Evolutionary conservation across 805 yeast species (phyloP), one percentile per base, ranked within the genome.

Genomic region (Helenozyma baotianmanensis): DNA sequence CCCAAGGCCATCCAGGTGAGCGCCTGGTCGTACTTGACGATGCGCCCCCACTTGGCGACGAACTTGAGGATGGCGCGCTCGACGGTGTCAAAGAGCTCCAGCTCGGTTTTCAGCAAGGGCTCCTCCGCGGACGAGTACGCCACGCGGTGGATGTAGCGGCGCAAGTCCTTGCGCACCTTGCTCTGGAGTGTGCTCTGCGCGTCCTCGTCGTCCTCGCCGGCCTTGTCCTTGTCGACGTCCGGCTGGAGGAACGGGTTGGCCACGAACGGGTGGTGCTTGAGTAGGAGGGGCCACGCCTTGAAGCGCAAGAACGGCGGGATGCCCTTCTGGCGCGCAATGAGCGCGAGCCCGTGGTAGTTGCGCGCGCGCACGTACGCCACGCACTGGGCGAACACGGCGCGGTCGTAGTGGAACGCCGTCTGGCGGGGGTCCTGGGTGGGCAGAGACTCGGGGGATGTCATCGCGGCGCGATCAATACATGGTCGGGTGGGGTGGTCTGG

Each of bases 1-100:
- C 87, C 88, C 21, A 86, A 60, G 0, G 96, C 96, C 13, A 85
- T 75, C 96, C 96, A 88, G 3, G 90, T 72, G 48, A 88, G 67
- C 0, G 94, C 89, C 27, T 81, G 70, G 55, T 86, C 92, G 53
- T 89, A 89, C 45, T 78, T 78, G 33, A 85, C 74, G 36, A 80
- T 68, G 23, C 69, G 66, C 6, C 92, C 89, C 95, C 95, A 88
- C 60, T 85, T 85, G 19, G 58, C 59, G 24, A 83, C 59, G 51
- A 89, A 89, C 36, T 71, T 70, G 27, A 68, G 50, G 11, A 88
- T 73, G 5, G 95, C 70, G 23, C 62, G 58, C 48, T 82, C 80
- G 39, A 86, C 58, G 1, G 67, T 60, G 15, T 69, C 68, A 29
- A 81, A 67, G n/a, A 79, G 66, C 37, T 70, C 68, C 36, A 64